A percentile compares a stretch with the other conserved stretches of the same genome.
Evolutionary conservation across 2,329 filamentous ascomycete genomes (phyloP).

Genomic region (Paecilomyces dactylethromorphus): DNA sequence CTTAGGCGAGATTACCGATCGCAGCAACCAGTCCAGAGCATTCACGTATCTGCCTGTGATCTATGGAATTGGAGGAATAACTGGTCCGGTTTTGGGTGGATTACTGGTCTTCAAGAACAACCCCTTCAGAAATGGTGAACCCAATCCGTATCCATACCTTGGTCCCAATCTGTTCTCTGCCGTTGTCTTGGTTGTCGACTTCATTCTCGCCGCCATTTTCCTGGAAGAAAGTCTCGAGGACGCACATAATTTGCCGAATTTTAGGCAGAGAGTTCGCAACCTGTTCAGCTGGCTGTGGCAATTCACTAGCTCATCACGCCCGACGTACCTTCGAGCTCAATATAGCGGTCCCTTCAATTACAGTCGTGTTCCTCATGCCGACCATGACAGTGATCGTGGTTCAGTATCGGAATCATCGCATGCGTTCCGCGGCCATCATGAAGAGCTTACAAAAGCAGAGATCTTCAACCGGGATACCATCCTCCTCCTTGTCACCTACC

Average conservation of each 20-base stretch:
- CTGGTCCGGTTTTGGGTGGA: slow-evolving; percentile 85
- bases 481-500: slow-evolving; percentile 73
- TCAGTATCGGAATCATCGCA: slow-evolving; percentile 36
- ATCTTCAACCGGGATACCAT: slow-evolving; percentile 76
- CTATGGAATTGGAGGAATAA: slow-evolving; percentile 92
- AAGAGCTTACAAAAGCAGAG: slow-evolving; percentile 48
- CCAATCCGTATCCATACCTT: slow-evolving; percentile 70
- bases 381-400: slow-evolving; percentile 38
- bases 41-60: slow-evolving; percentile 94
- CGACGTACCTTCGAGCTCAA: slow-evolving; percentile 50
- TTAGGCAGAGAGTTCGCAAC: slow-evolving; percentile 52
- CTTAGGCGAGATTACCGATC: slow-evolving; percentile 88
- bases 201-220: slow-evolving; percentile 69
- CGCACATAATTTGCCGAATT: slow-evolving; percentile 53
- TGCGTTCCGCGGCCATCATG: slow-evolving; percentile 30
- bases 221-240: slow-evolving; percentile 80
- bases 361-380: slow-evolving; percentile 11
- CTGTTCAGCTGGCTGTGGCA: slow-evolving; percentile 66
- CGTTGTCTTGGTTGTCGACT: slow-evolving; percentile 62
- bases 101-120: slow-evolving; percentile 63
- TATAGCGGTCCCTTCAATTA: slow-evolving; percentile 19
- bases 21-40: slow-evolving; percentile 85
- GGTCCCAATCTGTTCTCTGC: slow-evolving; percentile 77
- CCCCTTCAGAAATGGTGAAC: slow-evolving; percentile 45
- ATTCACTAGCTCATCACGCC: slow-evolving; percentile 52